Conservation (phyloP, 495 filamentous ascomycete species). For the Aspergillus incahuasiensis region DNA sequence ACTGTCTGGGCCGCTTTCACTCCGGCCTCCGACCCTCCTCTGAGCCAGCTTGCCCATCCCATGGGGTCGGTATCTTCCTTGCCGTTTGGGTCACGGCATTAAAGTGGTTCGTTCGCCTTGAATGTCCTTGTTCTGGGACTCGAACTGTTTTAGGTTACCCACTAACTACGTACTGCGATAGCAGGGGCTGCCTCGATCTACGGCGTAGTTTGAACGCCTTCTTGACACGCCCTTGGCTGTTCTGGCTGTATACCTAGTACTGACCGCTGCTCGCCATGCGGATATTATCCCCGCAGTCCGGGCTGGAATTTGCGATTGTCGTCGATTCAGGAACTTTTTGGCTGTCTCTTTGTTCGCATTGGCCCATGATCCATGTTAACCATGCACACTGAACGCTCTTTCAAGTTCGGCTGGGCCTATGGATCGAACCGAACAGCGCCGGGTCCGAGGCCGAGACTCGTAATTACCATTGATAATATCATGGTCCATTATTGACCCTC, state of each 20-base stretch:
- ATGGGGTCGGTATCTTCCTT: too few species aligned
- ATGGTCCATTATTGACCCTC: conserved; percentile 8
- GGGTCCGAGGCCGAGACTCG: background rate
- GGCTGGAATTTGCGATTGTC: background rate
- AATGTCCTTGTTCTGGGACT: background rate
- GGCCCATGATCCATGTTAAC: background rate
- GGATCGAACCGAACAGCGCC: background rate
- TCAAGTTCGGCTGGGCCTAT: background rate
- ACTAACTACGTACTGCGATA: background rate
- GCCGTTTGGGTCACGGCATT: background rate
- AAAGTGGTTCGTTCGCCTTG: background rate
- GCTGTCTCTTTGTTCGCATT: background rate
- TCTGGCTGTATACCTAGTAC: background rate
- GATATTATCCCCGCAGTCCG: background rate
- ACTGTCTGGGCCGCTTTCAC: background rate
- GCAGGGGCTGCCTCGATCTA: background rate
- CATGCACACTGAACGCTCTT: background rate
- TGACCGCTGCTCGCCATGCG: background rate
- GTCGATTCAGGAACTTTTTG: background rate
- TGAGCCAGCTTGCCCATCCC: background rate
- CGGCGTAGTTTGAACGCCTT: background rate
- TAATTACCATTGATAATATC: conserved; percentile 2
- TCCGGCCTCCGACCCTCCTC: background rate
- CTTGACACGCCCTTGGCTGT: background rate
- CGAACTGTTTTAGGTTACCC: background rate